Evolutionary conservation across 2,329 filamentous ascomycete species (phyloP).

Genomic region (Colletotrichum gigasporum): DNA sequence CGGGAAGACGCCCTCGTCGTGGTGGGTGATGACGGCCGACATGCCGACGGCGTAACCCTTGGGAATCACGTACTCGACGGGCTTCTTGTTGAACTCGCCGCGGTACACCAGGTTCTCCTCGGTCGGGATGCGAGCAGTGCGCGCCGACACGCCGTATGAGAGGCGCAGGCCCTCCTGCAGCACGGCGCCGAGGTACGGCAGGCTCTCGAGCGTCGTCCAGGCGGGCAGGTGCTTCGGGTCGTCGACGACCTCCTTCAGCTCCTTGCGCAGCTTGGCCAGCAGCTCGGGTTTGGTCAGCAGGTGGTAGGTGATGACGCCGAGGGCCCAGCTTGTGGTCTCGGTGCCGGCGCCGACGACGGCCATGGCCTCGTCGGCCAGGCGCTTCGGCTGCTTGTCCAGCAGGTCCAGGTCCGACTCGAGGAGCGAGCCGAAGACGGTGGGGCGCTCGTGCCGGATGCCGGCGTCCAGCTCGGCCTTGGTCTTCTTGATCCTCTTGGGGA

Average conservation of each 20-base stretch:
- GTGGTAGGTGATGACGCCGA: slow-evolving; percentile 46
- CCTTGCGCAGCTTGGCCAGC: slow-evolving; percentile 39
- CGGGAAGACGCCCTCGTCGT: slow-evolving; percentile 47
- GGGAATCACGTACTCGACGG: slow-evolving; percentile 44
- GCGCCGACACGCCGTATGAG: slow-evolving; percentile 39
- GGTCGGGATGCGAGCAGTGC: slow-evolving; percentile 39
- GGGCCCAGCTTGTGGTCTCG: slow-evolving; percentile 39
- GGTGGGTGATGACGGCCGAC: slow-evolving; percentile 48
- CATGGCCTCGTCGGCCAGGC: slow-evolving; percentile 29
- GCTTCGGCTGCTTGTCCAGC: slow-evolving; percentile 20
- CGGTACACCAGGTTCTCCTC: slow-evolving; percentile 42
- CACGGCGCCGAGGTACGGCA: slow-evolving; percentile 48
- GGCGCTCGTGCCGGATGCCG: slow-evolving; percentile 31
- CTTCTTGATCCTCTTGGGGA: slow-evolving; percentile 29
- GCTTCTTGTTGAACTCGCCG: slow-evolving; percentile 36
- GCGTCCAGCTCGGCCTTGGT: slow-evolving; percentile 31
- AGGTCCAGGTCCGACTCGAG: slow-evolving; percentile 30
- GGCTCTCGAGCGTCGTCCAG: slow-evolving; percentile 44
- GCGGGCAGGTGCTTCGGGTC: slow-evolving; percentile 38
- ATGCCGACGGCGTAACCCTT: slow-evolving; percentile 49
- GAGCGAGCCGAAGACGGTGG: slow-evolving; percentile 31
- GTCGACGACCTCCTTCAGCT: slow-evolving; percentile 38
- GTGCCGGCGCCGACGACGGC: slow-evolving; percentile 32
- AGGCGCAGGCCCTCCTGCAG: slow-evolving; percentile 49
- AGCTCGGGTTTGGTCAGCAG: slow-evolving; percentile 44